Base-by-base conservation (phyloP, 768 basidiomycete species). In the Flagelloscypha sp. region DNA sequence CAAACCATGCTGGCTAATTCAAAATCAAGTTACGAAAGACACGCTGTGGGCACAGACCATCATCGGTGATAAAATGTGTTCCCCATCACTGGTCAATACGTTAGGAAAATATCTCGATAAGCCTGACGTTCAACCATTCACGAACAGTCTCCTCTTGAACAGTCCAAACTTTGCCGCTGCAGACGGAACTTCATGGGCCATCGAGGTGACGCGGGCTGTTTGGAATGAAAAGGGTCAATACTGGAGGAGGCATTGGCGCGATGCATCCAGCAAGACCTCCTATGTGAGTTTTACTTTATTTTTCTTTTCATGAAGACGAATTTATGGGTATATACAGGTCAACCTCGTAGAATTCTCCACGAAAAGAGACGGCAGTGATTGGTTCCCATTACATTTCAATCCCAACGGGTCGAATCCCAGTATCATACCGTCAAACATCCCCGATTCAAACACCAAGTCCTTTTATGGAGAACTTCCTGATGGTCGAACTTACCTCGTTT, bases 361-460 rank as follows among this genome's bases (percentile, higher is more conserved):
- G n/a, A n/a, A n/a, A n/a, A n/a, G n/a, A n/a, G n/a, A n/a, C n/a
- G n/a, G n/a, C n/a, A n/a, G n/a, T n/a, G n/a, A n/a, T n/a, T n/a
- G n/a, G n/a, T n/a, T n/a, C n/a, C n/a, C n/a, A n/a, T n/a, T n/a
- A n/a, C n/a, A n/a, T n/a, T n/a, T n/a, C n/a, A n/a, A n/a, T n/a
- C n/a, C n/a, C n/a, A n/a, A n/a, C n/a, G n/a, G n/a, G n/a, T n/a
- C n/a, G n/a, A n/a, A n/a, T n/a, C n/a, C n/a, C n/a, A n/a, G n/a
- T 5, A 31, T 31, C 2, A 18, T n/a, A 12, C 2, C 30, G 11
- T 18, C 30, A 20, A 31, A 31, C 16, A 31, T 31, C 5, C 30
- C 30, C 12, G 30, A 31, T 9, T 18, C 17, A 16, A 31, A 31
- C n/a, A 31, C 30, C 11, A 31, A 31, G n/a, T 31, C 30, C 17